phyloP scores from a whole-genome alignment of 75 land plant species.

The Pseudotsuga menziesii region DNA sequence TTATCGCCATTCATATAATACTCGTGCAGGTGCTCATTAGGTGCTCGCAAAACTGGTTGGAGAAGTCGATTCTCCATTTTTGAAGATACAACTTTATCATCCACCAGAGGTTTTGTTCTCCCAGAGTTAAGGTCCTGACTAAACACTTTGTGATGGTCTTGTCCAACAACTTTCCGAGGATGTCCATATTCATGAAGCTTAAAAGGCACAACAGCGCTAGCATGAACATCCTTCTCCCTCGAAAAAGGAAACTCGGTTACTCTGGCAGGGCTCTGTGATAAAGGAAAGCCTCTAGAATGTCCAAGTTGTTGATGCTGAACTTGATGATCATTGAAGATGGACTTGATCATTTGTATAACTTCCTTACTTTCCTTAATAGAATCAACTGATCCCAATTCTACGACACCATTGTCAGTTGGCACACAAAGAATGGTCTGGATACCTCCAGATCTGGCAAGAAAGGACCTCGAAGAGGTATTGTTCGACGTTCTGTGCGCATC shows the following conservation, averaged over 20 bases:
- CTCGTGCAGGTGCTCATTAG: too few relatives aligned
- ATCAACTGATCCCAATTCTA: conserved; percentile 81
- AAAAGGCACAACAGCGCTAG: neutral
- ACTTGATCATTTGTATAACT: conserved; percentile 22
- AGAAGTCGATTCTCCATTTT: too few relatives aligned
- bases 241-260: neutral
- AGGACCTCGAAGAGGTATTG: conserved; percentile 38
- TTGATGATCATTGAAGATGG: conserved; percentile 9
- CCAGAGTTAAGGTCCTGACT: conserved; percentile 1
- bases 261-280: conserved; percentile 14
- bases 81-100: too few relatives aligned
- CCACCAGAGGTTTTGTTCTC: neutral
- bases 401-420: conserved; percentile 71
- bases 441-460: conserved; percentile 57
- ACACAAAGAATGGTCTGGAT: conserved; percentile 68
- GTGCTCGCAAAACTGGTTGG: too few relatives aligned
- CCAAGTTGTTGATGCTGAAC: neutral
- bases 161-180: neutral
- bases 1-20: too few relatives aligned
- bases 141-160: neutral
- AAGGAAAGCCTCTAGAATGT: neutral
- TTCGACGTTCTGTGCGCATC: conserved; percentile 16
- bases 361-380: conserved; percentile 34
- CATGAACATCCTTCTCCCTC: conserved; percentile 16
- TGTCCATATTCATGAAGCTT: neutral